These are phyloP conservation scores for Mucor ambiguus DNA, from an alignment of 371 early-diverging fungal species.

Conservation along the genomic window DNA sequence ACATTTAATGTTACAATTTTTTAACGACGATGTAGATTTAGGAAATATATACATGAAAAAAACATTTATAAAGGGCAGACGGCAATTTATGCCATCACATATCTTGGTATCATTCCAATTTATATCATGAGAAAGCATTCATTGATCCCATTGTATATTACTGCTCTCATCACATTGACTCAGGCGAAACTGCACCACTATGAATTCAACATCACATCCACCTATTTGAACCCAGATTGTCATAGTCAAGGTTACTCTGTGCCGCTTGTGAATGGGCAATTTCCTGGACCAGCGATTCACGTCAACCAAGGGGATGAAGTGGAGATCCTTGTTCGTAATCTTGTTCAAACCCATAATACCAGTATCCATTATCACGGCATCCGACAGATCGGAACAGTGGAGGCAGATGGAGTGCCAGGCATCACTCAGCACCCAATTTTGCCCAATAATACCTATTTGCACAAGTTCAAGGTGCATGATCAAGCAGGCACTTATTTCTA, in stretches of 20 bases:
- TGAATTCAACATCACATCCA: slow-evolving; percentile 16
- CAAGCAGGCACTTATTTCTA: slow-evolving; percentile 54
- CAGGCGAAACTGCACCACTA: slow-evolving; percentile 16
- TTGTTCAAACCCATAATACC: slow-evolving; percentile 2
- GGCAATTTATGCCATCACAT: neutral
- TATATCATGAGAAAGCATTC: neutral
- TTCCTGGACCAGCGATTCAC: slow-evolving; percentile 51
- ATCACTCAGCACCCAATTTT: slow-evolving; percentile 42
- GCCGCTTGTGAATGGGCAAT: slow-evolving; percentile 48
- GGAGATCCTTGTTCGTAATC: slow-evolving; percentile 45
- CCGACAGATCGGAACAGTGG: slow-evolving; percentile 36
- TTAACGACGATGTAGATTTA: neutral
- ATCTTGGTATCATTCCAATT: neutral
- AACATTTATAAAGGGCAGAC: neutral
- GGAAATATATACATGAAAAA: neutral
- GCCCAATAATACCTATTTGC: slow-evolving; percentile 32
- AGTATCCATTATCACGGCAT: slow-evolving; percentile 52
- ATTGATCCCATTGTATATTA: neutral
- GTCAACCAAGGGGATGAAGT: slow-evolving; percentile 44
- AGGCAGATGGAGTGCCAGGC: slow-evolving; percentile 49
- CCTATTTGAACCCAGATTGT: slow-evolving; percentile 40
- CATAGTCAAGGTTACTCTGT: neutral
- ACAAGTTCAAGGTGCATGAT: slow-evolving; percentile 33
- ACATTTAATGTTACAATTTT: neutral
- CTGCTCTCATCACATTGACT: neutral